Evolutionary conservation across 2,329 filamentous ascomycete species (phyloP).

Genomic region (Stagonosporopsis vannaccii): DNA sequence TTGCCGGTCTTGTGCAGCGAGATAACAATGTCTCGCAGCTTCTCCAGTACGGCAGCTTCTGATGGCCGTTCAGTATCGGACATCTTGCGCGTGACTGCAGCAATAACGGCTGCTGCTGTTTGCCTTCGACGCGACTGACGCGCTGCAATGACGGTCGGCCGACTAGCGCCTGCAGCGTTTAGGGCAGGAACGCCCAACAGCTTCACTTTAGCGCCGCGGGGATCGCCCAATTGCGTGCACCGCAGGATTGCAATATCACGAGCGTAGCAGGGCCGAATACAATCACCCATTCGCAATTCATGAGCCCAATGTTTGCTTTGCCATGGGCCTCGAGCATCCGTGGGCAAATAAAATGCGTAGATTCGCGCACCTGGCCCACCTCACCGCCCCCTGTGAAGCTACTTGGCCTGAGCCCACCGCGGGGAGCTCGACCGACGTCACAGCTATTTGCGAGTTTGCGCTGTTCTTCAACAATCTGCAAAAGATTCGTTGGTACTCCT

Average conservation of each 20-base stretch:
- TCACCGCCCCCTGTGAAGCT: conserved; percentile 16
- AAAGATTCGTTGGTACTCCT: conserved; percentile 13
- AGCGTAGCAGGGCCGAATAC: conserved; percentile 7
- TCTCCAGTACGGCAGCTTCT: conserved; percentile 49
- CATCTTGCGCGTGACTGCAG: conserved; percentile 34
- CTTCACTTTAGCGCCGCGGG: conserved; percentile 17
- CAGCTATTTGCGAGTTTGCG: conserved; percentile 17
- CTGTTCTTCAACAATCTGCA: conserved; percentile 11
- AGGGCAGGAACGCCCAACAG: conserved; percentile 22
- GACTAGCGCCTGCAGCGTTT: conserved; percentile 16
- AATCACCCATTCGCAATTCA: conserved; percentile 3
- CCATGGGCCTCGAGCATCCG: conserved; percentile 3
- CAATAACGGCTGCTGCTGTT: conserved; percentile 15
- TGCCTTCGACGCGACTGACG: conserved; percentile 15
- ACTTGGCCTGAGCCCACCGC: conserved; percentile 17
- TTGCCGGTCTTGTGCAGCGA: conserved; percentile 51
- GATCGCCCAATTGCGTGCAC: conserved; percentile 8
- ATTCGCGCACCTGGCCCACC: conserved; percentile 1
- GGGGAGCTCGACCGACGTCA: conserved; percentile 19
- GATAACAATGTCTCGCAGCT: conserved; percentile 52
- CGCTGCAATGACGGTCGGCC: conserved; percentile 10
- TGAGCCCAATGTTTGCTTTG: conserved; percentile 7
- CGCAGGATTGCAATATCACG: not conserved
- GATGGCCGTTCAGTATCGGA: conserved; percentile 46
- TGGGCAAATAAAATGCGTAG: conserved; percentile 10